These are phyloP conservation scores for Russula sp. DNA, from an alignment of 768 basidiomycete species.

Conservation along the genomic window DNA sequence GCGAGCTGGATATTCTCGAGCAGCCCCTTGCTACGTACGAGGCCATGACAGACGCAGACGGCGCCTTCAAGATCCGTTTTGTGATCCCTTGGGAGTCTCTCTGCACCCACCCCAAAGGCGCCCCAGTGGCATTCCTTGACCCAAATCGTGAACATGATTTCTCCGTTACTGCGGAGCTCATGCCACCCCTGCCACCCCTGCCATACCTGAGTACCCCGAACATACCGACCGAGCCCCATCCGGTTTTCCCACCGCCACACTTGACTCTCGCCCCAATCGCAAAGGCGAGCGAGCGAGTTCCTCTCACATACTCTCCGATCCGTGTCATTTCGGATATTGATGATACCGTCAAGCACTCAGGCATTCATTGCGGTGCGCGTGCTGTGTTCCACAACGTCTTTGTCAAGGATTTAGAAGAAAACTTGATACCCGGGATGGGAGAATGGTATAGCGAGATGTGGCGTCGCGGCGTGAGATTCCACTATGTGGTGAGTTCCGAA, in stretches of 20 bases:
- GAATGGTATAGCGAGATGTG: slow-evolving; percentile 74
- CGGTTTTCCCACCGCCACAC: background rate
- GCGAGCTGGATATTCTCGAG: slow-evolving; percentile 17
- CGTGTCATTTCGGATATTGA: slow-evolving; percentile 92
- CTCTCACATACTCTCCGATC: slow-evolving; percentile 59
- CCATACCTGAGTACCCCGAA: slow-evolving; percentile 25
- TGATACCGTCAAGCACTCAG: slow-evolving; percentile 83
- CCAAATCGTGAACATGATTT: slow-evolving; percentile 46
- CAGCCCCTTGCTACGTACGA: slow-evolving; percentile 49
- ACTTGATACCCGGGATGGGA: slow-evolving; percentile 78
- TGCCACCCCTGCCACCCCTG: slow-evolving; percentile 38
- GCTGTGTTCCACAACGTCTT: slow-evolving; percentile 90
- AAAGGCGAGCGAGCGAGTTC: slow-evolving; percentile 33
- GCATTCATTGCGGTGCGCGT: slow-evolving; percentile 74
- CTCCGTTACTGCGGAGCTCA: slow-evolving; percentile 51
- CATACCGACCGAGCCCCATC: slow-evolving; percentile 15
- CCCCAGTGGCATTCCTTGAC: slow-evolving; percentile 58
- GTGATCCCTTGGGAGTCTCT: slow-evolving; percentile 67
- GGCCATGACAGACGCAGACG: slow-evolving; percentile 61
- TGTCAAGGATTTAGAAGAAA: slow-evolving; percentile 76
- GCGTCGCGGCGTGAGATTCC: slow-evolving; percentile 70
- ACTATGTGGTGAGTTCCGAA: slow-evolving; percentile 72
- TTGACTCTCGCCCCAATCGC: slow-evolving; percentile 23
- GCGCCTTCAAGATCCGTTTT: slow-evolving; percentile 67
- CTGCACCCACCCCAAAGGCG: slow-evolving; percentile 54